Evolutionary conservation across 192 early-diverging fungal species (phyloP).

Genomic region (Dispira simplex): DNA sequence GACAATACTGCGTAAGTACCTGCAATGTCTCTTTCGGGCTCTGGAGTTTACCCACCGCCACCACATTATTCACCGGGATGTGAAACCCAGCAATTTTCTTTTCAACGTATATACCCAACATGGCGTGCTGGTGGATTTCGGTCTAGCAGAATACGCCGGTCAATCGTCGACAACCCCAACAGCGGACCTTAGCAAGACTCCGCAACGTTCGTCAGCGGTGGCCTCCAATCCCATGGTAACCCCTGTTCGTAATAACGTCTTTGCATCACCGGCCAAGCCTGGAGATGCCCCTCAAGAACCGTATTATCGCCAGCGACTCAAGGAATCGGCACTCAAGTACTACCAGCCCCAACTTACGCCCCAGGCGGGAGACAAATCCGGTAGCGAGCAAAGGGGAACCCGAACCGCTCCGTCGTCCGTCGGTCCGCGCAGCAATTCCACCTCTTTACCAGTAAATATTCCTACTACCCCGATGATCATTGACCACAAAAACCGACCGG

Average conservation of each 20-base stretch:
- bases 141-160: conserved; percentile 47
- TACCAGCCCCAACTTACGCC: not conserved
- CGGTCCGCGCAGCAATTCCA: not conserved
- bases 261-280: too few species aligned
- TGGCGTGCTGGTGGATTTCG: conserved; percentile 87
- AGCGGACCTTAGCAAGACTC: not conserved
- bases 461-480: conserved; percentile 9
- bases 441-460: not conserved
- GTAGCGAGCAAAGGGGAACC: not conserved
- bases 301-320: conserved; percentile 8
- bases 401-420: not conserved
- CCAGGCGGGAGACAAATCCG: not conserved
- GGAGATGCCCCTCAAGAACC: not conserved
- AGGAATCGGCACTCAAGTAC: conserved; percentile 4
- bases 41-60: conserved; percentile 52
- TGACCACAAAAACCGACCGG: conserved; percentile 23
- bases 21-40: conserved; percentile 52
- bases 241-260: not conserved
- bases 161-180: not conserved
- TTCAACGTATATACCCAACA: conserved; percentile 48
- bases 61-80: conserved; percentile 76
- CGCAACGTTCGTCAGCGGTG: not conserved
- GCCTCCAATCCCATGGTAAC: not conserved
- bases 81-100: conserved; percentile 95
- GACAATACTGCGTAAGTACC: conserved; percentile 59